A percentile compares a stretch with the other conserved stretches of the same genome.
phyloP scores from a whole-genome alignment of 106 monocot species.

The Triglochin maritima region DNA sequence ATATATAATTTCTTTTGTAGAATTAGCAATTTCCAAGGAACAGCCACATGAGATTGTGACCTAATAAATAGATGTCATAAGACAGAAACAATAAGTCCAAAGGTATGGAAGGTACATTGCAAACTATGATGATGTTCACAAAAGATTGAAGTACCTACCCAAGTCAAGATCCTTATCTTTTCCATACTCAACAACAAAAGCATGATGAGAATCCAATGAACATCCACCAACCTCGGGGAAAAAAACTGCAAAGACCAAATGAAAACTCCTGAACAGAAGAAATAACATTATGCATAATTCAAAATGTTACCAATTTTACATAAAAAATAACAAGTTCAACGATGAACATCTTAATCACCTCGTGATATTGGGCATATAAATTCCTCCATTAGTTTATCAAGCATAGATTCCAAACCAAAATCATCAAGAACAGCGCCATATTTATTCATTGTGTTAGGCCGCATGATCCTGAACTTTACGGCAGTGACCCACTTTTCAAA shows the following conservation, averaged over 20 bases:
- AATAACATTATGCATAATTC: neutral
- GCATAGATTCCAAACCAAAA: constrained; percentile 94
- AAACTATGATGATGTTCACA: too few species aligned
- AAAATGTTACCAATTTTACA: neutral
- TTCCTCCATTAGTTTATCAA: constrained; percentile 80
- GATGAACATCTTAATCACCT: constrained; percentile 33
- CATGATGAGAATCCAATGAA: constrained; percentile 82
- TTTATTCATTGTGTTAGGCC: constrained; percentile 95
- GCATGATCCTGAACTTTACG: constrained; percentile 72
- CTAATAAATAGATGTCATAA: too few species aligned
- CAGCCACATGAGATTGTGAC: too few species aligned
- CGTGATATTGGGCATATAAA: constrained; percentile 75
- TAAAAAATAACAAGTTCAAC: neutral
- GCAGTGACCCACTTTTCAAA: constrained; percentile 75
- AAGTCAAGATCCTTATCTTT: constrained; percentile 83
- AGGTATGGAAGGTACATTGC: too few species aligned
- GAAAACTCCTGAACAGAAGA: neutral
- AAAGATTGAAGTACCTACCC: constrained; percentile 27
- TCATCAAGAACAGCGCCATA: constrained; percentile 97
- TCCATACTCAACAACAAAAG: constrained; percentile 95
- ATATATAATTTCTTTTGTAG: neutral
- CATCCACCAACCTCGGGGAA: constrained; percentile 86
- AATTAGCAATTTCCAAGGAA: neutral
- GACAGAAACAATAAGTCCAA: too few species aligned
- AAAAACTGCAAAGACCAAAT: constrained; percentile 44